Base-by-base conservation (phyloP, 2,329 filamentous ascomycete genomes). In the Paraphaeosphaeria minitans region DNA sequence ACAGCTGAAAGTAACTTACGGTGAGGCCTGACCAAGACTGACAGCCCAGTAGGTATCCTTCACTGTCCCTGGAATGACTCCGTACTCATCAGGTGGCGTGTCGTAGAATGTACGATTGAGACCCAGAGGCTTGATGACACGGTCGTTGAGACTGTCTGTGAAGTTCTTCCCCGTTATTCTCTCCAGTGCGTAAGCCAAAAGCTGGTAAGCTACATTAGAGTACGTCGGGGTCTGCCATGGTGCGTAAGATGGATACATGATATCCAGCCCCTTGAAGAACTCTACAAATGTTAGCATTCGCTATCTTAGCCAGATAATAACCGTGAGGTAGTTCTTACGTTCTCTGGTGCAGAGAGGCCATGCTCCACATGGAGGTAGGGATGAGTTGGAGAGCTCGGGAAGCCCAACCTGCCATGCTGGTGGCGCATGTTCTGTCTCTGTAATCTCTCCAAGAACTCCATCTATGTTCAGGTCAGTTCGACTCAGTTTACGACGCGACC, bases 181-280 rank as follows among this genome's bases (percentile, higher is more conserved):
- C 65, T 76, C 80, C 39, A 75, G 68, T 27, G 69, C 78, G 68
- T 74, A 79, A 45, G 61, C 79, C 49, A 78, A 57, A 3, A 77
- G 61, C 50, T 71, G 71, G 41, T 74, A 79, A 1, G 68, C 70
- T 4, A 71, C 71, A 49, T 80, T 78, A 3, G 77, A 75, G 59
- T 78, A 78, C 1, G 65, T 65, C 0, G 72, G 69, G 0, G 68
- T 74, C 6, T 72, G 68, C 56, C 66, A 79, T 31, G 66, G 69
- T 58, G 71, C 54, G 22, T 71, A 68, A 2, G 74, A 65, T 1
- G 77, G 75, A 50, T 72, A 73, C 55, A 71, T 67, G 21, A 64
- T 62, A 7, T 73, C 57, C 0, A 78, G 52, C 1, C 76, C 75
- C 3, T 63, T 50, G 57, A 79, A 74, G 59, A 78, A 77, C 14